These are phyloP conservation scores for Stylonectria norvegica DNA, from an alignment of 2,329 filamentous ascomycete genomes.

Conservation along the genomic window DNA sequence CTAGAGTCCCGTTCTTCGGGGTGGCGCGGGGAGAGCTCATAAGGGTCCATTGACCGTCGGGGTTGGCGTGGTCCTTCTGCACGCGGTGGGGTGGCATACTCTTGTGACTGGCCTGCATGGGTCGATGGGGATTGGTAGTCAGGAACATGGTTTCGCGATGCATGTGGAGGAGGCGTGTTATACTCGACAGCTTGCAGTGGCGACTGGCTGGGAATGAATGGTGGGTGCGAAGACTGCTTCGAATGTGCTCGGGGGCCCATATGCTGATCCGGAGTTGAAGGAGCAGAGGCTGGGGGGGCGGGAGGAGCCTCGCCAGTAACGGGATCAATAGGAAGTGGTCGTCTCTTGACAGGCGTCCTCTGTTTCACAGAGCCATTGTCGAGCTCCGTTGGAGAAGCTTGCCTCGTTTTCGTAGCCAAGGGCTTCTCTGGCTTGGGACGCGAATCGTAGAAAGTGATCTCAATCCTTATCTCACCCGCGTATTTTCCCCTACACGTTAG, in stretches of 20 bases:
- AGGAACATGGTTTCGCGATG: slow-evolving; percentile 31
- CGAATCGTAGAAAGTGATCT: slow-evolving; percentile 93
- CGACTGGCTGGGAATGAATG: slow-evolving; percentile 49
- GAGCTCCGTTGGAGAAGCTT: slow-evolving; percentile 34
- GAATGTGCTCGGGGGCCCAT: slow-evolving; percentile 48
- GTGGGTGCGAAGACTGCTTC: slow-evolving; percentile 35
- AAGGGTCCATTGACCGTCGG: slow-evolving; percentile 34
- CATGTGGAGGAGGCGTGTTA: slow-evolving; percentile 37
- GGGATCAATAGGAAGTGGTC: slow-evolving; percentile 79
- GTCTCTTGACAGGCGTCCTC: slow-evolving; percentile 68
- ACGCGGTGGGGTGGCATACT: slow-evolving; percentile 20
- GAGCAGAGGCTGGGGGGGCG: slow-evolving; percentile 21
- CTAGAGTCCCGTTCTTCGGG: slow-evolving; percentile 38
- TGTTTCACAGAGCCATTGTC: slow-evolving; percentile 42
- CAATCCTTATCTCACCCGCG: slow-evolving; percentile 88
- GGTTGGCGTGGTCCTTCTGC: slow-evolving; percentile 28
- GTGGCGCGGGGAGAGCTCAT: slow-evolving; percentile 32
- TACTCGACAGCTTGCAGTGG: slow-evolving; percentile 53
- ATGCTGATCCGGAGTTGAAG: slow-evolving; percentile 41
- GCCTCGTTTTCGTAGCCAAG: slow-evolving; percentile 50
- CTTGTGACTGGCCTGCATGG: slow-evolving; percentile 19
- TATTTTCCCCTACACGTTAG: slow-evolving; percentile 90
- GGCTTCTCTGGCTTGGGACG: slow-evolving; percentile 76
- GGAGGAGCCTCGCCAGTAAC: slow-evolving; percentile 52
- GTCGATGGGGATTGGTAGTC: slow-evolving; percentile 38